These are phyloP conservation scores for Cucurbita ficifolia DNA, from an alignment of 306 rosid genomes.

Conservation along the genomic window DNA sequence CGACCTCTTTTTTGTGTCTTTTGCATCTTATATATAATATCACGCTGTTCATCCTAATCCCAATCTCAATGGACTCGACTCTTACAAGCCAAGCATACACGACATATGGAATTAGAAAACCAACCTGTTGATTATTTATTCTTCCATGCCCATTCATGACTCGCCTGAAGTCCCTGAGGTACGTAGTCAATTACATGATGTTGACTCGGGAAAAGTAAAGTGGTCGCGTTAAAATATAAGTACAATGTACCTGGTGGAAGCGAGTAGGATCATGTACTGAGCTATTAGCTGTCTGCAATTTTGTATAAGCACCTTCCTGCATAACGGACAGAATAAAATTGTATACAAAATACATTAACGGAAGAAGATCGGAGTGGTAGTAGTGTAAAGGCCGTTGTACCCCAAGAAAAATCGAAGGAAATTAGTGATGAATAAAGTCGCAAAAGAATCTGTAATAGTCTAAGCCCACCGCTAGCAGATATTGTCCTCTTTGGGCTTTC, in stretches of 20 bases:
- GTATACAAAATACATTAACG: background rate
- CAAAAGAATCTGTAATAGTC: background rate
- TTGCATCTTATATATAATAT: background rate
- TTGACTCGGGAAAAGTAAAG: background rate
- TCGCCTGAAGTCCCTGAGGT: constrained; percentile 46
- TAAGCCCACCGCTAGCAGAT: too few relatives aligned
- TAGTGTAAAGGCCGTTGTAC: background rate
- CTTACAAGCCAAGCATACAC: background rate
- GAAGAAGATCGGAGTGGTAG: background rate
- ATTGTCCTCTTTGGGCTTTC: too few relatives aligned
- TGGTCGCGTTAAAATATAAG: background rate
- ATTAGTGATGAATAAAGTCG: background rate
- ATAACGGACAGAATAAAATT: background rate
- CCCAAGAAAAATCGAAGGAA: background rate
- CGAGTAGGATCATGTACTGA: constrained; percentile 38
- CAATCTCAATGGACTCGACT: background rate
- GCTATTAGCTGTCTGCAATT: constrained; percentile 21
- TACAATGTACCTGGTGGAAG: constrained; percentile 30
- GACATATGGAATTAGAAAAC: background rate
- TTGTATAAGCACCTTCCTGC: constrained; percentile 45
- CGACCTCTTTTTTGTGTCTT: background rate
- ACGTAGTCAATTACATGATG: constrained; percentile 9
- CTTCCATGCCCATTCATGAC: constrained; percentile 81
- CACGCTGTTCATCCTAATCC: background rate
- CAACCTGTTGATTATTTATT: constrained; percentile 57